Base-by-base conservation (phyloP, 202 grass and related monocot genomes). In the Setaria viridis region DNA sequence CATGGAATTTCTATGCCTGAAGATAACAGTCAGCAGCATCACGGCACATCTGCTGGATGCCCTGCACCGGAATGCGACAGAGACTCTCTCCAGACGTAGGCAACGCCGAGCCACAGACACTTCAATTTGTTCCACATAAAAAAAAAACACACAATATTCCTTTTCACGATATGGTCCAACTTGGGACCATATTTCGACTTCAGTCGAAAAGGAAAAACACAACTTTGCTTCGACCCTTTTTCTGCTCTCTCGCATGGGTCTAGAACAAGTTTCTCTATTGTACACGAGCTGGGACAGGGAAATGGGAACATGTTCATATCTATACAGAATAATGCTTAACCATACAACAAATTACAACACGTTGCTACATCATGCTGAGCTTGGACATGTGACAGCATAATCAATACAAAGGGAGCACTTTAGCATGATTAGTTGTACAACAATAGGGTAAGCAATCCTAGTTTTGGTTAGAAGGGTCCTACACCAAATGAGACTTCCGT, bases 291-390 rank as follows among this genome's bases (percentile, higher is more conserved):
- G 67, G 45, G 34, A 20, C 19, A 53, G 13, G 54, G 8, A 43
- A 70, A 79, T 53, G 30, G 65, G 8, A 21, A 62, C 65, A 80
- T 1, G 37, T 54, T n/a, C 12, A 57, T 73, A 30, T 67, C 25
- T 78, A 58, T 67, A 78, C 46, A 54, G 37, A 19, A 11, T 57
- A 84, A 76, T 42, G 85, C 62, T 70, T 84, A 81, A 2, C 49
- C 55, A 81, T 58, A 88, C 85, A 87, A 79, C 42, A 83, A 77
- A 75, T 17, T 72, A 87, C 84, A 90, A 64, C 70, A 76, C 41
- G 51, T 1, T 80, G 30, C 42, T 59, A 49, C 67, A 51, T 49
- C 17, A 20, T 83, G 43, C 12, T 20, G 51, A 83, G 73, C 57
- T 75, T 30, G 57, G 46, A 49, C 17, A 46, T 84, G 53, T 64